These are phyloP conservation scores for Letharia columbiana DNA, from an alignment of 495 filamentous ascomycete genomes.

Conservation along the genomic window DNA sequence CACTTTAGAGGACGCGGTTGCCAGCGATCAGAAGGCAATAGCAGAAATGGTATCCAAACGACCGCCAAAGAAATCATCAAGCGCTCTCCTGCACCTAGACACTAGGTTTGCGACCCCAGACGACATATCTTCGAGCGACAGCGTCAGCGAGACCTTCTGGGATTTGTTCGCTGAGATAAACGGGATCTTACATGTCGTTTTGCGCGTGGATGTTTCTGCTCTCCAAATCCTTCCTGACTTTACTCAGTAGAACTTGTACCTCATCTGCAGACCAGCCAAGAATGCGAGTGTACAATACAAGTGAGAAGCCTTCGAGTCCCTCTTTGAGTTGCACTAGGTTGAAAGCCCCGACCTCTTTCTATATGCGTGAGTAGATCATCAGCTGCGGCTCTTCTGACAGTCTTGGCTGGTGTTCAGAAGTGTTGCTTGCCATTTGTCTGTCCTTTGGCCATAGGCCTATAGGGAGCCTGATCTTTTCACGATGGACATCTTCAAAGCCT, in stretches of 20 bases:
- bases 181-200: constrained; percentile 19
- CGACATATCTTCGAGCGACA: neutral
- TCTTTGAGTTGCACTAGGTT: constrained; percentile 37
- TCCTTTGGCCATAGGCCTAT: constrained; percentile 30
- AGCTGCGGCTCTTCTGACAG: neutral
- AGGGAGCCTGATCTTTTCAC: constrained; percentile 22
- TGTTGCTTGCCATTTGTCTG: constrained; percentile 19
- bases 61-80: neutral
- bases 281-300: constrained; percentile 44
- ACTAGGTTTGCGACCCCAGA: constrained; percentile 1
- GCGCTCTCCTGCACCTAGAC: neutral
- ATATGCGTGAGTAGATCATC: neutral
- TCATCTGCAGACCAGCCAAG: constrained; percentile 49
- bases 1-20: too few species aligned
- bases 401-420: too few species aligned
- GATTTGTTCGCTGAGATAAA: neutral
- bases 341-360: constrained; percentile 23
- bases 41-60: neutral
- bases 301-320: constrained; percentile 36
- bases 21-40: neutral
- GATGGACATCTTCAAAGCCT: constrained; percentile 26
- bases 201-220: constrained; percentile 40
- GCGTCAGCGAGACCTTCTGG: neutral
- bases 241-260: constrained; percentile 45
- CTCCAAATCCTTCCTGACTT: constrained; percentile 45